Conservation (phyloP, 768 basidiomycete genomes). For the Hericium erinaceus region DNA sequence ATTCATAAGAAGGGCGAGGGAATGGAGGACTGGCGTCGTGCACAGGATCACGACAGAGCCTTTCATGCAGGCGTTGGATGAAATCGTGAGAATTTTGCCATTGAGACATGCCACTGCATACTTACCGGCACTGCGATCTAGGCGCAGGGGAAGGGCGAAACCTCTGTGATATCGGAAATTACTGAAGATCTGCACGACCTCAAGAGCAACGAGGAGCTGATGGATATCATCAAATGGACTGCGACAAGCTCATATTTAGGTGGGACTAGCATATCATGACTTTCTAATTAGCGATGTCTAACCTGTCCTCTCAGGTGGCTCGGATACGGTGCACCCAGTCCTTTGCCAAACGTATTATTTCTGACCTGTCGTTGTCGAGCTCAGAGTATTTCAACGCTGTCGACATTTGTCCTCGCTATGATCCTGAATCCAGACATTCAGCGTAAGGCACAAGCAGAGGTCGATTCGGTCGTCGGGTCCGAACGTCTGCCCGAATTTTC, state of each 20-base stretch:
- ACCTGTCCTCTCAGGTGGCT: not conserved
- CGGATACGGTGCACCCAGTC: not conserved
- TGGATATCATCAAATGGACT: not conserved
- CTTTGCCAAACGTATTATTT: not conserved
- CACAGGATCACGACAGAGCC: not conserved
- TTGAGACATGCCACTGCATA: not conserved
- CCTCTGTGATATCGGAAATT: not conserved
- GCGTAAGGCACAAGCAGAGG: conserved; percentile 18
- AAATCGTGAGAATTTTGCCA: not conserved
- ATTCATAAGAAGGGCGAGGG: not conserved
- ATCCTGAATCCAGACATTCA: conserved; percentile 16
- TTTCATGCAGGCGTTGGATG: not conserved
- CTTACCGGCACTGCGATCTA: not conserved
- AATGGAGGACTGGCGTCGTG: not conserved
- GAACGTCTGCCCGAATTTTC: conserved; percentile 19
- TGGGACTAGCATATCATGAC: not conserved
- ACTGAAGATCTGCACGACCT: not conserved
- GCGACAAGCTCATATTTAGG: not conserved
- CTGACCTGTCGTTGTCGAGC: not conserved
- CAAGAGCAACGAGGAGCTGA: not conserved
- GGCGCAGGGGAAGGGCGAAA: not conserved
- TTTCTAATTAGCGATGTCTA: not conserved
- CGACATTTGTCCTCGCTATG: conserved; percentile 15
- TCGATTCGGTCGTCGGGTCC: conserved; percentile 17
- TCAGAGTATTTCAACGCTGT: conserved; percentile 8